Conservation (phyloP, 768 basidiomycete genomes). For the Cantharellus anzutake region DNA sequence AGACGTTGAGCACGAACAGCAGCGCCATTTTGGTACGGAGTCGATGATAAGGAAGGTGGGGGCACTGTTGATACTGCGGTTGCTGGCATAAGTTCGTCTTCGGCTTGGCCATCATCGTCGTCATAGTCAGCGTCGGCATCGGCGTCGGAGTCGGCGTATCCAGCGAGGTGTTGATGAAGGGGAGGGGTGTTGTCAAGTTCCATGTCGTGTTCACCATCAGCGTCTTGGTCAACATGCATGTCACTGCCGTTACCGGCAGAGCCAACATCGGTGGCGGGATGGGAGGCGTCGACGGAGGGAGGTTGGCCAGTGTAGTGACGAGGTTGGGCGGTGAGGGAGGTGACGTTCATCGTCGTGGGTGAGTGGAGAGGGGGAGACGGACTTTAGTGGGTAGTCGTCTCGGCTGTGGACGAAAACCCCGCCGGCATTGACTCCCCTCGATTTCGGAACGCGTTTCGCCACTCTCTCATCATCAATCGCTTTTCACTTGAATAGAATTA, state of each 20-base stretch:
- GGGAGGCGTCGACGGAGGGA: background rate
- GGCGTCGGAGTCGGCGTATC: background rate
- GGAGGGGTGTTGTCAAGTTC: slow-evolving; percentile 20
- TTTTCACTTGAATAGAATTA: no score
- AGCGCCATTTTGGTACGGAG: background rate
- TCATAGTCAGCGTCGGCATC: slow-evolving; percentile 1
- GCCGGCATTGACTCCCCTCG: background rate
- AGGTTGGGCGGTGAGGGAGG: background rate
- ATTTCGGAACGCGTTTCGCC: no score
- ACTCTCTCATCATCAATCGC: no score
- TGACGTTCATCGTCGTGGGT: background rate
- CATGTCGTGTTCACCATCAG: slow-evolving; percentile 24
- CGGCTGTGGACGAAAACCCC: background rate
- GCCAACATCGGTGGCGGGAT: background rate
- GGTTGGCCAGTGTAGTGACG: background rate
- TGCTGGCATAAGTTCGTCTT: slow-evolving; percentile 6
- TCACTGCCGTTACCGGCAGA: background rate
- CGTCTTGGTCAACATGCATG: background rate
- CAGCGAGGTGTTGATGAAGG: background rate
- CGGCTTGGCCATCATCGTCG: slow-evolving; percentile 7
- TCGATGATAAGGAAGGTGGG: background rate
- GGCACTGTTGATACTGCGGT: slow-evolving; percentile 1
- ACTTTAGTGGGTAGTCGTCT: background rate
- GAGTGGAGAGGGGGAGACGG: background rate
- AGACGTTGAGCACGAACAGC: slow-evolving; percentile 6